phyloP scores from a whole-genome alignment of 306 rosid genomes.

The Sechiopsis laciniata region DNA sequence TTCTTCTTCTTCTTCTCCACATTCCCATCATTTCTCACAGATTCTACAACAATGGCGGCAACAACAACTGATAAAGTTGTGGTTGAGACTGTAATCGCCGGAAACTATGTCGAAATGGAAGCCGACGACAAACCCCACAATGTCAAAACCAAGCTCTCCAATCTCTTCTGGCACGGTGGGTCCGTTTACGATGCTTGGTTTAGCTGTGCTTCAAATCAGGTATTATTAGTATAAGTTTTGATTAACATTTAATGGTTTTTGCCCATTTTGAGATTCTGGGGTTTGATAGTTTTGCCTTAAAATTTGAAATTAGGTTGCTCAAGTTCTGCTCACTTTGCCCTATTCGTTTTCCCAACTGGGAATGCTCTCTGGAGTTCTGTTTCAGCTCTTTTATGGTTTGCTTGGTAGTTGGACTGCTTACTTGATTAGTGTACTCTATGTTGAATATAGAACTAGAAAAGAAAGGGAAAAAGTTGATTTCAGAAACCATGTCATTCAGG shows the following conservation, averaged over 20 bases:
- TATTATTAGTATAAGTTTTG: no score
- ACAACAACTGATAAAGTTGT: conserved; percentile 50
- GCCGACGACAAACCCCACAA: conserved; percentile 54
- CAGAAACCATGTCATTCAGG: conserved; percentile 98
- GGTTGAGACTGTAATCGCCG: conserved; percentile 65
- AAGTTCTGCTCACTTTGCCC: conserved; percentile 90
- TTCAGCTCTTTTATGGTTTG: conserved; percentile 80
- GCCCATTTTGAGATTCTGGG: background rate
- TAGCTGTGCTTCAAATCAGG: conserved; percentile 99
- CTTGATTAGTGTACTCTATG: conserved; percentile 80
- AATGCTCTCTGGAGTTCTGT: conserved; percentile 79
- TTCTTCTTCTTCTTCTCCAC: no score
- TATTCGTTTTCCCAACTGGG: conserved; percentile 97
- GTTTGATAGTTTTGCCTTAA: background rate
- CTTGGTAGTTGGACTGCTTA: conserved; percentile 99
- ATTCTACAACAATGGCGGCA: conserved; percentile 17
- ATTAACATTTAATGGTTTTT: background rate
- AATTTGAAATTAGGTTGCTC: conserved; percentile 66
- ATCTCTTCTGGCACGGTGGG: conserved; percentile 91
- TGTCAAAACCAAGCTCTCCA: conserved; percentile 54
- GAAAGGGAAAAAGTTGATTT: conserved; percentile 89
- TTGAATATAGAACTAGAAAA: conserved; percentile 93
- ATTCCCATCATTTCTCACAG: no score
- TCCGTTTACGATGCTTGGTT: conserved; percentile 85
- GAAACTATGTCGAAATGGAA: conserved; percentile 91